Evolutionary conservation across 306 rosid genomes (phyloP), one percentile per base, ranked within the genome.

Genomic region (Calophaca sinica): DNA sequence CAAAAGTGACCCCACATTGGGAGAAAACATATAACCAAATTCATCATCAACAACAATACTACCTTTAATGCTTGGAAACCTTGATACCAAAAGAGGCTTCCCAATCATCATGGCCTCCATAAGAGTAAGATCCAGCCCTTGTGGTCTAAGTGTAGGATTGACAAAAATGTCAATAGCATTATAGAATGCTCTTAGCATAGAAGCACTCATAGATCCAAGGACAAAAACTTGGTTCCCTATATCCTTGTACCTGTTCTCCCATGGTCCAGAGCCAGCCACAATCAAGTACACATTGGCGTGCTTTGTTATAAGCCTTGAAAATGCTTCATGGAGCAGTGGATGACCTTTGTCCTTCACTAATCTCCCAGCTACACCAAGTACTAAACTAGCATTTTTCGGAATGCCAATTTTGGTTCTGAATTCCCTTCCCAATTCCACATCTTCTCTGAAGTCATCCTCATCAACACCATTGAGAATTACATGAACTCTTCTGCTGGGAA

Each of bases 41-140:
- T 91, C 98, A 51, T 88, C 90, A 42, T 92, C 81, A 57, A 94
- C 97, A 36, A 94, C 72, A 29, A 94, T 78, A n/a, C 85, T 84
- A 26, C 97, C 97, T 79, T 94, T 91, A 12, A 94, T 94, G 80
- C 97, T 94, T 2, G 97, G 89, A 84, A 90, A 91, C 79, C 92
- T 88, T 32, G 98, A 90, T 12, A 91, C 96, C 89, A 94, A 83
- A 41, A 94, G 86, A 4, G 97, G 88, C 73, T 86, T 94, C 70
- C 96, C 97, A 38, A 88, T 87, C 93, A 89, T 85, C 98, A 91
- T 91, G 11, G 98, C 96, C 84, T 94, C 98, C 96, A 94, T 91
- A 2, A 94, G 86, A 14, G 97, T 94, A 49, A 91, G 93, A 73
- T 94, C 97, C 73, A 94, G 91, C 2, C 98, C 98, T 62, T 94